Conservation (phyloP, 2,329 filamentous ascomycete genomes). For the Calonectria hongkongensis region DNA sequence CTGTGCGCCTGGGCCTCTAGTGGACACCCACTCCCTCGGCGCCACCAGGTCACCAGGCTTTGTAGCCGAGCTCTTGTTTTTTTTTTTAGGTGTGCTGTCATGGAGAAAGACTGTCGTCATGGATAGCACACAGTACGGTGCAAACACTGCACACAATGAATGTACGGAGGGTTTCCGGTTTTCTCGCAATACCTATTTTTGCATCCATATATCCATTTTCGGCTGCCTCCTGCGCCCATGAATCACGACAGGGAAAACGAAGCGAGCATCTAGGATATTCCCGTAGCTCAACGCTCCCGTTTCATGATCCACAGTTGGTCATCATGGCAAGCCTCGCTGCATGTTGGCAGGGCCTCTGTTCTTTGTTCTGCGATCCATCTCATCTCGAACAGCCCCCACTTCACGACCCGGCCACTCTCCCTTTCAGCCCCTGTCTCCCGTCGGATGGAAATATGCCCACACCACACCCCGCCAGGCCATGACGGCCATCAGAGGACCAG, state of each 20-base stretch:
- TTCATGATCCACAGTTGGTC: constrained; percentile 26
- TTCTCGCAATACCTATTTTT: constrained; percentile 37
- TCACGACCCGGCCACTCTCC: constrained; percentile 23
- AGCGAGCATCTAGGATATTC: constrained; percentile 52
- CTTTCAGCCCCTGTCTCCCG: constrained; percentile 44
- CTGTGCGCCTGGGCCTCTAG: constrained; percentile 35
- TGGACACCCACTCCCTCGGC: constrained; percentile 29
- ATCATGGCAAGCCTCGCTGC: constrained; percentile 8
- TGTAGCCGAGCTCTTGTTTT: constrained; percentile 28
- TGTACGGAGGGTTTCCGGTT: constrained; percentile 20
- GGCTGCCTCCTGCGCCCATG: constrained; percentile 45
- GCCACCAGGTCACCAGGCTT: constrained; percentile 33
- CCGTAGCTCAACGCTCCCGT: constrained; percentile 44
- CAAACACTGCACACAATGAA: constrained; percentile 33
- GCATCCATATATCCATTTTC: constrained; percentile 4
- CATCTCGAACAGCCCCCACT: constrained; percentile 46
- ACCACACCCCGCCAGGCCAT: constrained; percentile 41
- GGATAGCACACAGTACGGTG: constrained; percentile 5
- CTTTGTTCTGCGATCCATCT: constrained; percentile 42
- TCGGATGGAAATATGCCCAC: constrained; percentile 44
- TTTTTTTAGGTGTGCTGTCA: not conserved
- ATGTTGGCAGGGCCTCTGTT: constrained; percentile 24
- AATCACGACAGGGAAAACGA: constrained; percentile 49
- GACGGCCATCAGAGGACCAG: constrained; percentile 41
- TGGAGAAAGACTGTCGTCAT: not conserved